A percentile compares a stretch with the other conserved stretches of the same genome.
These are phyloP conservation scores for Candida insectalens DNA, from an alignment of 805 yeast species.

Conservation along the genomic window DNA sequence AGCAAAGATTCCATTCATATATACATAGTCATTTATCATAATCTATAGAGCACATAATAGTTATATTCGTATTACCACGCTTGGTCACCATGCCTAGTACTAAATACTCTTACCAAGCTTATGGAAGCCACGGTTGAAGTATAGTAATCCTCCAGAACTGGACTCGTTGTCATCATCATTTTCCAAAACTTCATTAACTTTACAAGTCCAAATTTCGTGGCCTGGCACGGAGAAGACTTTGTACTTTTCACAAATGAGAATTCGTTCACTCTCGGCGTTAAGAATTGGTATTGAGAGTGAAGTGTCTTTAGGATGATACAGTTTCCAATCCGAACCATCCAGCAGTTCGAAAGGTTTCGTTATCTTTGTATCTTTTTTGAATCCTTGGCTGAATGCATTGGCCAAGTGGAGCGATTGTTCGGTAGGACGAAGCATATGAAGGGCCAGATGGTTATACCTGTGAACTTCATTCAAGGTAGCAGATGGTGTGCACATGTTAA, in stretches of 20 bases:
- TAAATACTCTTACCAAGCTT: not conserved
- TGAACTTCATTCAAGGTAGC: not conserved
- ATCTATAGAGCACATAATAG: too few relatives aligned
- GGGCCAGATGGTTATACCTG: slow-evolving; percentile 19
- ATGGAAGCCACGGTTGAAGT: not conserved
- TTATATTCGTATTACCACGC: too few relatives aligned
- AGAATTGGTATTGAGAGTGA: slow-evolving; percentile 61
- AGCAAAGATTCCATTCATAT: too few relatives aligned
- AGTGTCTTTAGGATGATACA: slow-evolving; percentile 16
- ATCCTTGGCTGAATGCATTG: slow-evolving; percentile 49
- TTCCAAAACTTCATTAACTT: slow-evolving; percentile 48
- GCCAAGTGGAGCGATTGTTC: slow-evolving; percentile 47
- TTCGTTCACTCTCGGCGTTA: slow-evolving; percentile 41
- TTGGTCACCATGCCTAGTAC: not conserved
- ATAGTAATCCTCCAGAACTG: not conserved
- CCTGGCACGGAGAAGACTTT: slow-evolving; percentile 55
- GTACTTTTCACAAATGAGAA: slow-evolving; percentile 50
- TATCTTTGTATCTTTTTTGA: slow-evolving; percentile 36
- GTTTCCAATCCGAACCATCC: not conserved
- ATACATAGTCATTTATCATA: too few relatives aligned
- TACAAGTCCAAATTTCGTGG: slow-evolving; percentile 88
- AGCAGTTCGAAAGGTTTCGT: slow-evolving; percentile 7
- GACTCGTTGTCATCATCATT: slow-evolving; percentile 17
- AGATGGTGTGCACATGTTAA: slow-evolving; percentile 46
- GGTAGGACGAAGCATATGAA: slow-evolving; percentile 67